phyloP scores from a whole-genome alignment of 106 monocot species.

The Dendrobium officinale region DNA sequence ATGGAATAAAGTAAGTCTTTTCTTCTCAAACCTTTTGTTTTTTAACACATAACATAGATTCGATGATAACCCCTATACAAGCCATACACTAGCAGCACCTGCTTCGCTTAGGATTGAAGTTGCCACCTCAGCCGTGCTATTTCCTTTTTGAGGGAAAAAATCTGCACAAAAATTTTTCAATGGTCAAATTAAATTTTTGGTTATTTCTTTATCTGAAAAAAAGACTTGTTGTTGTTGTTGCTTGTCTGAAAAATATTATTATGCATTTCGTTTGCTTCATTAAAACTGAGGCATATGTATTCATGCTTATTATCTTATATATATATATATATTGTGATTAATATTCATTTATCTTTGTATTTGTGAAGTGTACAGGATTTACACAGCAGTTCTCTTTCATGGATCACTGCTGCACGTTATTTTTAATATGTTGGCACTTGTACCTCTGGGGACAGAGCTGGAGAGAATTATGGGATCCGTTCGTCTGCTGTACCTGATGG shows the following conservation, averaged over 20 bases:
- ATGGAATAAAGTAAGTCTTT: too few relatives aligned
- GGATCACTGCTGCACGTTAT: conserved; percentile 78
- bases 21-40: too few relatives aligned
- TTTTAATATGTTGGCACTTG: conserved; percentile 94
- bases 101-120: background rate
- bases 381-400: conserved; percentile 85
- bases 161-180: background rate
- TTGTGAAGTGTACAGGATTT: conserved; percentile 84
- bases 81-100: background rate
- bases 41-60: background rate
- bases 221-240: too few relatives aligned
- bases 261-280: background rate
- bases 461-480: conserved; percentile 91
- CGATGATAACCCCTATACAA: background rate
- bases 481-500: conserved; percentile 71
- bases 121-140: too few relatives aligned
- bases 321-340: background rate
- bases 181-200: background rate
- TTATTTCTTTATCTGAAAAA: background rate
- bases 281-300: background rate
- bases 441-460: conserved; percentile 78
- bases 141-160: too few relatives aligned
- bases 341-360: conserved; percentile 3
- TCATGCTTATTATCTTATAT: background rate
- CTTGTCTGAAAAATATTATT: background rate